A percentile compares a stretch with the other conserved stretches of the same genome.
phyloP scores from a whole-genome alignment of 1,284 basidiomycete species.

The Leccinum subrobustum region DNA sequence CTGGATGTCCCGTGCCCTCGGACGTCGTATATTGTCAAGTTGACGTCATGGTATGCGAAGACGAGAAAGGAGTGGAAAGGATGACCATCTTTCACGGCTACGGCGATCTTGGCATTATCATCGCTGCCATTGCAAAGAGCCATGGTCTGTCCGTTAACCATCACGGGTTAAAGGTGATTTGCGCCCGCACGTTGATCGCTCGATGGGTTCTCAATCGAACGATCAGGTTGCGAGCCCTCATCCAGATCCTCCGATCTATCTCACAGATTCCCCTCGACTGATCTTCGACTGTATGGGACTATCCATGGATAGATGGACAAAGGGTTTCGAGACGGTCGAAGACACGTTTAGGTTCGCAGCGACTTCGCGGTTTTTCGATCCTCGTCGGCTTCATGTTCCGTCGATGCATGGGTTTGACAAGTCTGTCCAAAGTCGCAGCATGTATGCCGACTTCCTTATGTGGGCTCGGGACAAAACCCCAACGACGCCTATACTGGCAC shows the following conservation, averaged over 20 bases:
- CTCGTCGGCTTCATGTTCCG: conserved; percentile 27
- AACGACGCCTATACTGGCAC: conserved; percentile 1
- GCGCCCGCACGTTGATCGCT: neutral
- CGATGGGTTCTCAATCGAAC: conserved; percentile 2
- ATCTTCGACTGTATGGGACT: conserved; percentile 58
- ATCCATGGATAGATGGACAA: conserved; percentile 47
- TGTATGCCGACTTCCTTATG: conserved; percentile 58
- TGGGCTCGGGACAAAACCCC: conserved; percentile 40
- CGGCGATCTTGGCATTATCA: conserved; percentile 68
- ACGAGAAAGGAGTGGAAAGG: conserved; percentile 48
- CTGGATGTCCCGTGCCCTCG: conserved; percentile 18
- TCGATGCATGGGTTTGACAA: conserved; percentile 40
- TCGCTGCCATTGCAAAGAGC: conserved; percentile 52
- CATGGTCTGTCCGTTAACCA: conserved; percentile 49
- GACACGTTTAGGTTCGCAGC: conserved; percentile 58
- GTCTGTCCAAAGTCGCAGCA: conserved; percentile 47
- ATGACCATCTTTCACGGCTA: conserved; percentile 57
- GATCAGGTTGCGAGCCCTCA: conserved; percentile 43
- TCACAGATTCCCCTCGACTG: conserved; percentile 43
- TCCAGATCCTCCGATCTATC: conserved; percentile 39
- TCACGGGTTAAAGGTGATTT: conserved; percentile 57
- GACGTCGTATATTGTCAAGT: conserved; percentile 48
- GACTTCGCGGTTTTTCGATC: conserved; percentile 51
- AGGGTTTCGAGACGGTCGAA: conserved; percentile 52
- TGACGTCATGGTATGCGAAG: conserved; percentile 58